Evolutionary conservation across 345 rosid genomes (phyloP).

Genomic region (Euclidium syriacum): DNA sequence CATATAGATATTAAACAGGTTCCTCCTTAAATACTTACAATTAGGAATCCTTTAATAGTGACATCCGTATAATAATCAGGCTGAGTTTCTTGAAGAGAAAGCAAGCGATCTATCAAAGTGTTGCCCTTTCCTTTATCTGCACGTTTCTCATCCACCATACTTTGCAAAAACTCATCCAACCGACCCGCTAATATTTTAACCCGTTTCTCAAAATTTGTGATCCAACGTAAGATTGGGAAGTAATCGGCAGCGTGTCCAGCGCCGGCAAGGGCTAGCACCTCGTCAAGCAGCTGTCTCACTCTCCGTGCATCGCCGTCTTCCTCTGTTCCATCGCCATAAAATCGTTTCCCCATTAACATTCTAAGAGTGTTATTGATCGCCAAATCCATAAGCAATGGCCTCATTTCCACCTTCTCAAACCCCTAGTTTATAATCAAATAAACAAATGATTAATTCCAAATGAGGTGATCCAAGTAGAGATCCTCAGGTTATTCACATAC

Average conservation of each 20-base stretch:
- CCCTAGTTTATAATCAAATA: neutral
- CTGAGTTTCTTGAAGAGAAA: conserved; percentile 41
- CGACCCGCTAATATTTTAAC: neutral
- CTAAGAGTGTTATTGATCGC: conserved; percentile 21
- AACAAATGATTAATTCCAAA: neutral
- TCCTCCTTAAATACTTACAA: too few relatives aligned
- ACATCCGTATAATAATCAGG: conserved; percentile 39
- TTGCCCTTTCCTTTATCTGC: neutral
- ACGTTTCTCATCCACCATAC: conserved; percentile 34
- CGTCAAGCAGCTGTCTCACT: conserved; percentile 34
- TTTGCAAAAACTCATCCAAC: conserved; percentile 36
- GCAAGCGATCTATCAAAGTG: conserved; percentile 45
- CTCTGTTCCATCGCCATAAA: conserved; percentile 25
- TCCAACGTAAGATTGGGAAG: conserved; percentile 35
- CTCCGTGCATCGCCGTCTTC: conserved; percentile 28
- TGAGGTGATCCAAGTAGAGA: too few relatives aligned
- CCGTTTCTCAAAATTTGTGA: conserved; percentile 21
- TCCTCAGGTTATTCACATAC: too few relatives aligned
- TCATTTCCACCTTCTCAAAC: conserved; percentile 27
- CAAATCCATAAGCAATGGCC: conserved; percentile 13
- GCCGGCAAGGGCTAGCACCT: conserved; percentile 28
- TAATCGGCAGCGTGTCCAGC: conserved; percentile 37
- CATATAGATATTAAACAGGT: neutral
- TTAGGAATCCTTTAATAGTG: conserved; percentile 34
- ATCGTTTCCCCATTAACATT: conserved; percentile 22